These are phyloP conservation scores for Passiflora organensis DNA, from an alignment of 345 rosid species.

Conservation along the genomic window DNA sequence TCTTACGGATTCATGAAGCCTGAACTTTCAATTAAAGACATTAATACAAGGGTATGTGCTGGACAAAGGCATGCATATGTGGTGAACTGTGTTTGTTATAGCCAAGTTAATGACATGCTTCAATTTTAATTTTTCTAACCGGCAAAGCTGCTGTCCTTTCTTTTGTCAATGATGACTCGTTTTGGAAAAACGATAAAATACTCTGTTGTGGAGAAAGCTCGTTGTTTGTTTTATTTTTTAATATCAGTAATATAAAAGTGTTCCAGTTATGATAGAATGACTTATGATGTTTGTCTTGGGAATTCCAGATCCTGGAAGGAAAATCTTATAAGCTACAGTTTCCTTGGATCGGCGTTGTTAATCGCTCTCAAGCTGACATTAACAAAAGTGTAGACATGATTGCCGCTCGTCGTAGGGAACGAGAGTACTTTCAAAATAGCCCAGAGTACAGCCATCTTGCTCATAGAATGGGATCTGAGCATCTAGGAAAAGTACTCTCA, in stretches of 20 bases:
- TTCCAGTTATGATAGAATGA: conserved; percentile 10
- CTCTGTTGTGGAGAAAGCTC: neutral
- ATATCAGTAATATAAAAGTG: neutral
- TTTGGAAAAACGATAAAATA: neutral
- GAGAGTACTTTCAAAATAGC: conserved; percentile 61
- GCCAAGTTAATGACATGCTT: neutral
- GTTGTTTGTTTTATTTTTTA: neutral
- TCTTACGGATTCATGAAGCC: too few species aligned
- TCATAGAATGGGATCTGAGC: conserved; percentile 85
- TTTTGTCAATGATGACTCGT: too few species aligned
- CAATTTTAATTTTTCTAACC: neutral
- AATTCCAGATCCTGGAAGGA: conserved; percentile 81
- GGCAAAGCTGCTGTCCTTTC: too few species aligned
- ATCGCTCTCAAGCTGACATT: conserved; percentile 97
- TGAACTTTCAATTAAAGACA: too few species aligned
- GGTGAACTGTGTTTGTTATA: too few species aligned
- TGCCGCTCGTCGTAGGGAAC: conserved; percentile 92
- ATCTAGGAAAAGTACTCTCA: conserved; percentile 87
- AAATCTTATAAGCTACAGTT: conserved; percentile 73
- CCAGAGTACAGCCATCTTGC: conserved; percentile 73
- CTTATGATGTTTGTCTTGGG: conserved; percentile 13
- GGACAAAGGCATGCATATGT: too few species aligned
- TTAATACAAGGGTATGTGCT: too few species aligned
- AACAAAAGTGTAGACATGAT: conserved; percentile 98
- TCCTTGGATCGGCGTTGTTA: conserved; percentile 97